Base-by-base conservation (phyloP, 306 rosid genomes). In the Oemleria cerasiformis region DNA sequence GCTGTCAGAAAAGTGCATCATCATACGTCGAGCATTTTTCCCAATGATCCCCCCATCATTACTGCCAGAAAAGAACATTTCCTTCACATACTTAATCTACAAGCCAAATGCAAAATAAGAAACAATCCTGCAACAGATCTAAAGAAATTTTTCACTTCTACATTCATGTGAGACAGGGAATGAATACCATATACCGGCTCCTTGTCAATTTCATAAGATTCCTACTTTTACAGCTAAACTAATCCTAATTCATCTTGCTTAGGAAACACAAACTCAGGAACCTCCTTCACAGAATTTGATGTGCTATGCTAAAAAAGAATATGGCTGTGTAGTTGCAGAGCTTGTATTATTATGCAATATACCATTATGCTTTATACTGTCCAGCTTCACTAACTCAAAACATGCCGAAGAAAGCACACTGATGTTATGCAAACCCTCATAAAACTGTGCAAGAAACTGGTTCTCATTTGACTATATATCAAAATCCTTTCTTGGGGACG, bases 81-180 rank as follows among this genome's bases (percentile, higher is more conserved):
- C 86, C 88, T 93, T 91, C 87, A 88, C 77, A 77, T 77, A 79
- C 47, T 84, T 77, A 55, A 93, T 96, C 92, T 88, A 81, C 64
- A 79, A 78, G 74, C 64, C 64, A 78, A 72, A 78, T 81, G 41
- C 55, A 71, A 65, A 65, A 85, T 79, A 67, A 85, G 83, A 66
- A 79, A 49, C 56, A 38, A 73, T 58, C 64, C 51, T 42, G 62
- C 61, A 25, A 61, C 25, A 67, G 40, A 66, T 36, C 20, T 21
- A 15, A 57, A 59, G 16, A 4, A 45, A 19, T 25, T 40, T 43
- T 50, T 61, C 21, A 43, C 40, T 67, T 63, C 50, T 23, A n/a
- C 50, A 62, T 25, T 40, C 60, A 10, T 12, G 64, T 25, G 44
- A 19, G 36, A 30, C 36, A 20, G 38, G 40, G 39, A 49, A n/a